Percentiles rank a stretch among this genome's conserved stretches.
phyloP scores from a whole-genome alignment of 2,329 filamentous ascomycete species.

The Leptodontidium sp. region DNA sequence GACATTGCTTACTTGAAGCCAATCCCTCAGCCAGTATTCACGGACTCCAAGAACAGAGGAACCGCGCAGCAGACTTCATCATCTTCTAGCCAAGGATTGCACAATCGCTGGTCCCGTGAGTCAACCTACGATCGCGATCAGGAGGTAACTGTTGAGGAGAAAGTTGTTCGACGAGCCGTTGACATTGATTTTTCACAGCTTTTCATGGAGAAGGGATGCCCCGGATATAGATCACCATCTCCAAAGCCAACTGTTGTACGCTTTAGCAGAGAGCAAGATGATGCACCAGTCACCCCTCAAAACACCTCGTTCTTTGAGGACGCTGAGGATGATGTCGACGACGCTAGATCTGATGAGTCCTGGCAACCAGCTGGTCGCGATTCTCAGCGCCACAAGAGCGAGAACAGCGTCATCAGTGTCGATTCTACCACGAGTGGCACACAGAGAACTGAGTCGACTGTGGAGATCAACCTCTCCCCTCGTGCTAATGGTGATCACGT shows the following conservation, averaged over 20 bases:
- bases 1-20: slow-evolving; percentile 14
- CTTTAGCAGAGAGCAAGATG: slow-evolving; percentile 14
- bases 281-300: slow-evolving; percentile 25
- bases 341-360: slow-evolving; percentile 31
- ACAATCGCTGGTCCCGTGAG: neutral
- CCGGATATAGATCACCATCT: slow-evolving; percentile 26
- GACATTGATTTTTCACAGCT: slow-evolving; percentile 26
- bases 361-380: slow-evolving; percentile 29
- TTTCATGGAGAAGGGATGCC: slow-evolving; percentile 26
- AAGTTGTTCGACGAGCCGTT: neutral
- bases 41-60: neutral
- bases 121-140: neutral
- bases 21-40: slow-evolving; percentile 14
- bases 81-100: neutral
- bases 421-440: slow-evolving; percentile 21
- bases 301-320: slow-evolving; percentile 15
- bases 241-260: slow-evolving; percentile 18
- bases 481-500: slow-evolving; percentile 24
- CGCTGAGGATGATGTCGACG: slow-evolving; percentile 29
- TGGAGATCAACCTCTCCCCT: slow-evolving; percentile 36
- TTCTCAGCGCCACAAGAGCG: slow-evolving; percentile 15
- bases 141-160: neutral
- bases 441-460: slow-evolving; percentile 33
- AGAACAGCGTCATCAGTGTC: slow-evolving; percentile 14
- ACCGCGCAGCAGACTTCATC: neutral